Evolutionary conservation across 805 yeast genomes (phyloP).

Genomic region (Soucietia sequanensis): DNA sequence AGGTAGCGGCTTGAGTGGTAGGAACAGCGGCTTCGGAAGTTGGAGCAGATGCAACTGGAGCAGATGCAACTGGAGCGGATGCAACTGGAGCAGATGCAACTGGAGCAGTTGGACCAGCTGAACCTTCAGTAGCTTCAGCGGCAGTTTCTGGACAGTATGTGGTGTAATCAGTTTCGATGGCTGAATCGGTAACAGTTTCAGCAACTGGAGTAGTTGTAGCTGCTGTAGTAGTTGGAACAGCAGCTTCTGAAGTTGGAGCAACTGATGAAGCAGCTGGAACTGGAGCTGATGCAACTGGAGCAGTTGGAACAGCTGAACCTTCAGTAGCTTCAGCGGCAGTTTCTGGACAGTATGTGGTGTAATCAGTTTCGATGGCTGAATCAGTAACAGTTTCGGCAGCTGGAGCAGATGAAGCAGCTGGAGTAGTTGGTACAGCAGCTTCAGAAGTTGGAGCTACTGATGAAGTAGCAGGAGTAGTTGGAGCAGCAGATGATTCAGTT

Average conservation of each 20-base stretch:
- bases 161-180: constrained; percentile 9
- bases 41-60: constrained; percentile 4
- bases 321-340: constrained; percentile 5
- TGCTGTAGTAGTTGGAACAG: constrained; percentile 2
- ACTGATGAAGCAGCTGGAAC: constrained; percentile 6
- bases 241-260: constrained; percentile 1
- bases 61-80: constrained; percentile 7
- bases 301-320: constrained; percentile 2
- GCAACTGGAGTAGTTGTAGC: constrained; percentile 13
- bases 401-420: constrained; percentile 9
- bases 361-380: constrained; percentile 4
- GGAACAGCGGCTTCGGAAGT: constrained; percentile 1
- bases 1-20: constrained; percentile 6
- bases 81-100: constrained; percentile 9
- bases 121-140: constrained; percentile 6
- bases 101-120: constrained; percentile 12
- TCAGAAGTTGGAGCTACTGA: neutral
- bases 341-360: constrained; percentile 22
- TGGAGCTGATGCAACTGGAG: constrained; percentile 5
- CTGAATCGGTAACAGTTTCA: neutral
- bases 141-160: constrained; percentile 15
- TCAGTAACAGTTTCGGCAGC: constrained; percentile 5
- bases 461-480: constrained; percentile 8
- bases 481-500: constrained; percentile 6
- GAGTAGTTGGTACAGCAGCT: constrained; percentile 6